Base-by-base conservation (phyloP, 805 yeast species). In the Blastobotrys mokoenaii region DNA sequence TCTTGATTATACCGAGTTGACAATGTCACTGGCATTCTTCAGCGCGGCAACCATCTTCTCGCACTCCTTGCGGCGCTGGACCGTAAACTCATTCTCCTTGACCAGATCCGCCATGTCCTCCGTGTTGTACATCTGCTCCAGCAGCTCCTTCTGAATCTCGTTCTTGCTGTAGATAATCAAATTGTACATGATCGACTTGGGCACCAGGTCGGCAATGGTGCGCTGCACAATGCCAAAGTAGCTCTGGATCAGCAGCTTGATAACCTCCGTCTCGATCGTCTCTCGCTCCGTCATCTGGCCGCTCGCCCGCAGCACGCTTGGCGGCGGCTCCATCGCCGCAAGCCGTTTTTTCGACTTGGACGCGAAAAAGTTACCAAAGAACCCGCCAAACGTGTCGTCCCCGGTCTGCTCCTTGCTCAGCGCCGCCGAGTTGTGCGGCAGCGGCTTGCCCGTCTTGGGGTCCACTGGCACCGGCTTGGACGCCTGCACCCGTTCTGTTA, bases 281-380 rank as follows among this genome's bases (percentile, higher is more conserved):
- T 93, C 98, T 55, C 96, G 80, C 62, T 93, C 97, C 12, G 89
- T 79, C 94, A 93, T 79, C 45, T 76, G 73, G 43, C 97, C 97
- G 14, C 88, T 79, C 5, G 97, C 97, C 61, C 87, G 81, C 61
- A 90, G 77, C 2, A 85, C 88, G 27, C 94, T 79, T 33, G 98
- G 98, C 40, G 98, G 98, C 2, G 97, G 87, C 65, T 90, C 97
- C 86, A 90, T 83, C 10, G 87, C 81, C 25, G 93, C 96, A 54
- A 89, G 72, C 64, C 94, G 81, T 75, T 88, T 88, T 69, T 87
- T 90, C 66, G 86, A 87, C 66, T 90, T 88, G 2, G 94, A 80
- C 10, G 94, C 78, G 67, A 93, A 90, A 62, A 93, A 85, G 2
- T 96, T 96, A 44, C 97, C 95, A 62, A 93, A 93, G 68, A 90